A percentile compares a stretch with the other conserved stretches of the same genome.
phyloP scores from a whole-genome alignment of 352 stramenopile species.

The Vaucheria bursata region DNA sequence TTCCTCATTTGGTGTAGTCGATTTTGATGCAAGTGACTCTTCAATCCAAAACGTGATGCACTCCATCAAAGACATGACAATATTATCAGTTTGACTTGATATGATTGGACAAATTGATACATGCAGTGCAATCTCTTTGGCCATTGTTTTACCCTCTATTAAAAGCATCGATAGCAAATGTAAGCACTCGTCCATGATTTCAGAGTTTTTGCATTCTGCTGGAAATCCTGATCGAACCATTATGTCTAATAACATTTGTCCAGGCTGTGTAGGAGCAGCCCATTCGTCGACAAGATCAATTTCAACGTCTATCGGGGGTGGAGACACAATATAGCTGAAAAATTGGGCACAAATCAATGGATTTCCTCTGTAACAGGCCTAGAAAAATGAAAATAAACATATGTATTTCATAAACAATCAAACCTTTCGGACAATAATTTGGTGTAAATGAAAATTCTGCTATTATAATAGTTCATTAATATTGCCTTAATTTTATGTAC shows the following conservation, averaged over 20 bases:
- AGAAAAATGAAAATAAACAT: not conserved
- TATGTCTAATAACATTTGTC: constrained; percentile 19
- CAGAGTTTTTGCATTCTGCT: not conserved
- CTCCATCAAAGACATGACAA: constrained; percentile 13
- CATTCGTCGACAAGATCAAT: constrained; percentile 33
- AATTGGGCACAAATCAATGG: constrained; percentile 30
- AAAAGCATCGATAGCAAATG: constrained; percentile 32
- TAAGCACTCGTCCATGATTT: not conserved
- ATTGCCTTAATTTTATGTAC: not conserved
- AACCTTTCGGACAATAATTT: too few species aligned
- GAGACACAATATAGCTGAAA: constrained; percentile 24
- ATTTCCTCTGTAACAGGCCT: constrained; percentile 32
- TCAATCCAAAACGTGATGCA: constrained; percentile 25
- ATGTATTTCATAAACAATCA: not conserved
- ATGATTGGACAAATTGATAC: constrained; percentile 11
- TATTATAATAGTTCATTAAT: not conserved
- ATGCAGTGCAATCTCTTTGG: constrained; percentile 29
- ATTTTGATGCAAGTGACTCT: not conserved
- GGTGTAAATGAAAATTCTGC: not conserved
- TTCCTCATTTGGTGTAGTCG: not conserved
- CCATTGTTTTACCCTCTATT: constrained; percentile 10
- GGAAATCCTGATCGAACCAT: not conserved
- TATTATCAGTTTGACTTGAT: not conserved
- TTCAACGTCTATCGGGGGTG: constrained; percentile 28
- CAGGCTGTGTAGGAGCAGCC: constrained; percentile 19